Evolutionary conservation across 495 filamentous ascomycete genomes (phyloP).

Genomic region (Xylaria longipes): DNA sequence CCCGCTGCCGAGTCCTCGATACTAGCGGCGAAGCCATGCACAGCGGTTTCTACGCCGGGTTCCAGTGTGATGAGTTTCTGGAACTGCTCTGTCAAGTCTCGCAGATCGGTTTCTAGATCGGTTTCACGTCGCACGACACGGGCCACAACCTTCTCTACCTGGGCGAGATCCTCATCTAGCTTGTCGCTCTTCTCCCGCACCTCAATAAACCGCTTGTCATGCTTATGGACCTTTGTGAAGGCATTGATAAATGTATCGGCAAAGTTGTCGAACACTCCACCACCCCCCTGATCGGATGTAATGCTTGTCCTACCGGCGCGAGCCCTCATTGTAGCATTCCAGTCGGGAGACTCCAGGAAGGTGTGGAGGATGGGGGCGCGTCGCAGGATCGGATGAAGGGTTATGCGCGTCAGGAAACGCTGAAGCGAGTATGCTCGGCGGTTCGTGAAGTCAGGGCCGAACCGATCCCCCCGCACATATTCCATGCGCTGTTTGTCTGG

Average conservation of each 20-base stretch:
- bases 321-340: constrained; percentile 92
- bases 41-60: constrained; percentile 78
- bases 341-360: constrained; percentile 91
- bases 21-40: constrained; percentile 83
- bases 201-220: constrained; percentile 92
- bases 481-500: constrained; percentile 99
- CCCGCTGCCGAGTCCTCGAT: constrained; percentile 83
- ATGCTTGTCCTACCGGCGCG: constrained; percentile 68
- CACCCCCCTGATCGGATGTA: constrained; percentile 47
- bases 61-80: constrained; percentile 91
- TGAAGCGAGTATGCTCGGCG: constrained; percentile 89
- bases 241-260: constrained; percentile 97
- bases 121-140: constrained; percentile 86
- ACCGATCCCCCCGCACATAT: constrained; percentile 94
- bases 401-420: constrained; percentile 86
- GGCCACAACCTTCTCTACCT: constrained; percentile 92
- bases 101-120: constrained; percentile 88
- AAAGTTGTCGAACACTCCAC: constrained; percentile 88
- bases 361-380: constrained; percentile 78
- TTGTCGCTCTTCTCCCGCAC: constrained; percentile 93
- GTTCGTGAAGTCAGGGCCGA: constrained; percentile 91
- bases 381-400: constrained; percentile 89
- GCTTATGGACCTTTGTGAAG: constrained; percentile 94
- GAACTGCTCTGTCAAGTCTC: constrained; percentile 90
- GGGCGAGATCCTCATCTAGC: constrained; percentile 89